phyloP scores from a whole-genome alignment of 148 eudicot genomes.

The Silene conica region DNA sequence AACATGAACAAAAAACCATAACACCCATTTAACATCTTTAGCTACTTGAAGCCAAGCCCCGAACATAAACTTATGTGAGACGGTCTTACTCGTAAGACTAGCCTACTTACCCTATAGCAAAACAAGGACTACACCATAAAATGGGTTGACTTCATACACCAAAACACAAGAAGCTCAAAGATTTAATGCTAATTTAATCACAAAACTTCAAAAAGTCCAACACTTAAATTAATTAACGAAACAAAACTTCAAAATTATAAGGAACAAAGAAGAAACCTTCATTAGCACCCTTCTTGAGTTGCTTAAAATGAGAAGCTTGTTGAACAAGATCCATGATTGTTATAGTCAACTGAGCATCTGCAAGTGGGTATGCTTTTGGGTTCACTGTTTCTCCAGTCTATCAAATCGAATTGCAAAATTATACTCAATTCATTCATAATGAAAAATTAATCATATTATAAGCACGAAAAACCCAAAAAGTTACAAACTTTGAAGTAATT shows the following conservation, averaged over 20 bases:
- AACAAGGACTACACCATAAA: not conserved
- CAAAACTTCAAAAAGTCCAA: not conserved
- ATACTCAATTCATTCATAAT: not conserved
- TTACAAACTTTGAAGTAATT: not conserved
- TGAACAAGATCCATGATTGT: conserved; percentile 64
- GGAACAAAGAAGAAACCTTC: conserved; percentile 31
- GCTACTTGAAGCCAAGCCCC: not conserved
- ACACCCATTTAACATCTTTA: not conserved
- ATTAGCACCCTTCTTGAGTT: conserved; percentile 83
- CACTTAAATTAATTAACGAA: too few relatives aligned
- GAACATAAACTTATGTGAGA: not conserved
- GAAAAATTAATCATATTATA: too few relatives aligned
- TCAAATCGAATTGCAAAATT: not conserved
- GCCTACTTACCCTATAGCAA: not conserved
- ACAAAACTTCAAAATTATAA: too few relatives aligned
- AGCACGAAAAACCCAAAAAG: not conserved
- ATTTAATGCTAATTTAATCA: not conserved
- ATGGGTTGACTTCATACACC: not conserved
- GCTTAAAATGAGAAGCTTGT: conserved; percentile 71
- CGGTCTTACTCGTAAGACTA: not conserved
- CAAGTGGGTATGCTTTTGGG: conserved; percentile 71
- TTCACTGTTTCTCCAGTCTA: conserved; percentile 61
- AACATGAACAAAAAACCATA: too few relatives aligned
- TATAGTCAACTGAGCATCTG: conserved; percentile 58
- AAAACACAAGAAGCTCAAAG: not conserved